Evolutionary conservation across 129 eudicot species (phyloP), one percentile per base, ranked within the genome.

Genomic region (Artemisia tridentata): DNA sequence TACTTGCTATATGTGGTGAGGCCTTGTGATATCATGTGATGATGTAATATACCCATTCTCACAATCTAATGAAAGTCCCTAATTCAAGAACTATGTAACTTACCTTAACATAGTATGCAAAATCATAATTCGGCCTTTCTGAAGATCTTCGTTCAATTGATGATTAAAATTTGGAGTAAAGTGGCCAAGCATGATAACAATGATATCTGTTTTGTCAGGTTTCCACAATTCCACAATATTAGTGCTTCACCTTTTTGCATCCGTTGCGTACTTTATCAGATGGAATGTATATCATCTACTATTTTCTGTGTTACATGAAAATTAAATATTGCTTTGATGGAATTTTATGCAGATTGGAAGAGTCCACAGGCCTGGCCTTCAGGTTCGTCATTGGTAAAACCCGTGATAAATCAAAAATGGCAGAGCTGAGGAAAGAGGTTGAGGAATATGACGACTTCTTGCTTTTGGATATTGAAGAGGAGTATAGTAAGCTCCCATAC

Each of bases 401-500:
- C 2, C 76, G 65, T 11, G 91, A 87, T 72, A 56, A 64, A 64
- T 69, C 86, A 12, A 93, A 85, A 75, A 93, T 93, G 97, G 67
- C 84, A 48, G 85, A 63, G 55, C 97, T 93, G 20, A 83, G 27
- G 74, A 81, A 81, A 83, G 98, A 93, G 80, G 82, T 93, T 41
- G 83, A 87, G 48, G 79, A 84, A 71, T 87, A 83, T 27, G 96
- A 93, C 46, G 99, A 93, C 72, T 93, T 93, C 82, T 14, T 93
- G 56, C 83, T 93, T 47, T 78, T 93, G 67, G 96, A 93, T 79
- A 87, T 93, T 47, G 84, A 87, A 73, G 99, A 93, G 86, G 88
- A 87, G 96, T 93, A 93, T 34, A 87, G 89, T 85, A 87, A 93
- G 90, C 99, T 93, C 80, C 99, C 97, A 16, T 85, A 89, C 84